Base-by-base conservation (phyloP, 2,329 filamentous ascomycete species). In the Plectosphaerella cucumerina region DNA sequence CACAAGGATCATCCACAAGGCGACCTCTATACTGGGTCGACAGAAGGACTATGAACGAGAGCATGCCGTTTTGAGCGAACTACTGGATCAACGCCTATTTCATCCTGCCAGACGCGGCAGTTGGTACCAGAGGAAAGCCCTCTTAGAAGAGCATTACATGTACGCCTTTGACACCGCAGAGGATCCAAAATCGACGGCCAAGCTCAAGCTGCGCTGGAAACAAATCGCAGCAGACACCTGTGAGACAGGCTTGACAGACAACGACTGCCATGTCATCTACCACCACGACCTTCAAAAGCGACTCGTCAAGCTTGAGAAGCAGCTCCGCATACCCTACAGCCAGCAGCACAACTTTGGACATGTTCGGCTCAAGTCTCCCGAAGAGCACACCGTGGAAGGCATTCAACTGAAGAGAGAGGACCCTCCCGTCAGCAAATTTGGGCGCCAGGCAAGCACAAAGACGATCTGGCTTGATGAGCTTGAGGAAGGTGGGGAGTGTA, bases 141-240 rank as follows among this genome's bases (percentile, higher is more conserved):
- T 99, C 1, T 69, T 99, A 2, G 94, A 99, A 71, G 94, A 99
- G 65, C 91, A 95, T 64, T 97, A 99, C 67, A 92, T 97, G 89
- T 79, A 84, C 62, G 74, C 78, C 5, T 64, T 88, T 6, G 76
- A 74, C 26, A 72, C 78, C 0, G 67, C 66, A 2, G 67, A 69
- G 0, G 58, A 59, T 2, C 68, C 66, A 5, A 52, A 61, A 4
- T 65, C 75, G 33, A 42, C 62, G 4, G 77, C 78, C 23, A 62
- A 70, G 48, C 87, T 87, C 62, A 94, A 89, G 70, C 93, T 86
- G 60, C 78, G 89, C 58, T 99, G 92, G 92, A 90, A 86, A 63
- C 77, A 81, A 9, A 77, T 85, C 18, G 90, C 94, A 0, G 74
- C 89, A 4, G 71, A 75, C 8, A 99, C 94, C 0, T 97, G 94